Conservation (phyloP, 495 filamentous ascomycete species). For the Penicillium paradoxum region DNA sequence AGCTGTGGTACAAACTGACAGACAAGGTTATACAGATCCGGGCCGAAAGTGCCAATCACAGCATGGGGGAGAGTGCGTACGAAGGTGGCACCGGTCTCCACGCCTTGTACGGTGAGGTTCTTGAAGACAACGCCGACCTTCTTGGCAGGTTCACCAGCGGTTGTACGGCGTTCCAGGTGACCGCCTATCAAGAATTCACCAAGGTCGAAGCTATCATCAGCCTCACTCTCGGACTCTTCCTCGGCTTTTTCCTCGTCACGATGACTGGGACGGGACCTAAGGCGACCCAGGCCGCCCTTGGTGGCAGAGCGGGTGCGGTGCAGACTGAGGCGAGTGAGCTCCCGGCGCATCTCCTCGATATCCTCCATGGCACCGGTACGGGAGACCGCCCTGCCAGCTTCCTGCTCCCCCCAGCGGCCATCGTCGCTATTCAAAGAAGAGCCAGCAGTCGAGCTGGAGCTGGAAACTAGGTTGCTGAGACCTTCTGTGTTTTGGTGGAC, state of each 20-base stretch:
- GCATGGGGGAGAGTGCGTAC: slow-evolving; percentile 73
- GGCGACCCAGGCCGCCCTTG: slow-evolving; percentile 17
- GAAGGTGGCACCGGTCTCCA: slow-evolving; percentile 60
- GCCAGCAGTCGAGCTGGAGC: slow-evolving; percentile 16
- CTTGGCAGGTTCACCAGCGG: slow-evolving; percentile 64
- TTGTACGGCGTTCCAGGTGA: slow-evolving; percentile 72
- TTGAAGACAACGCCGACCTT: slow-evolving; percentile 83
- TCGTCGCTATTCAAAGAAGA: slow-evolving; percentile 28
- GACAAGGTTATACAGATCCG: slow-evolving; percentile 70
- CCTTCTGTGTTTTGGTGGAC: slow-evolving; percentile 9
- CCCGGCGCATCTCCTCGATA: slow-evolving; percentile 60
- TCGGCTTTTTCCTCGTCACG: slow-evolving; percentile 34
- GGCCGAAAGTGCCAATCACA: slow-evolving; percentile 77
- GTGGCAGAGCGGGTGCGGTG: slow-evolving; percentile 41
- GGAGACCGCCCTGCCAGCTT: slow-evolving; percentile 59
- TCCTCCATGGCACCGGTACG: slow-evolving; percentile 64
- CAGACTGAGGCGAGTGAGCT: slow-evolving; percentile 56
- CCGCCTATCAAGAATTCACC: slow-evolving; percentile 72
- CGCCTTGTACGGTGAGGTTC: slow-evolving; percentile 70
- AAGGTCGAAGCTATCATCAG: slow-evolving; percentile 61
- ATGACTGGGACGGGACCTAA: slow-evolving; percentile 25
- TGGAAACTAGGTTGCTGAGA: slow-evolving; percentile 11
- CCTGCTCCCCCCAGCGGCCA: slow-evolving; percentile 74
- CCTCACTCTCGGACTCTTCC: slow-evolving; percentile 21
- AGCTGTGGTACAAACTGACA: slow-evolving; percentile 60